A percentile compares a stretch with the other conserved stretches of the same genome.
Evolutionary conservation across 2,329 filamentous ascomycete genomes (phyloP).

Genomic region (Xylariaceae sp.): DNA sequence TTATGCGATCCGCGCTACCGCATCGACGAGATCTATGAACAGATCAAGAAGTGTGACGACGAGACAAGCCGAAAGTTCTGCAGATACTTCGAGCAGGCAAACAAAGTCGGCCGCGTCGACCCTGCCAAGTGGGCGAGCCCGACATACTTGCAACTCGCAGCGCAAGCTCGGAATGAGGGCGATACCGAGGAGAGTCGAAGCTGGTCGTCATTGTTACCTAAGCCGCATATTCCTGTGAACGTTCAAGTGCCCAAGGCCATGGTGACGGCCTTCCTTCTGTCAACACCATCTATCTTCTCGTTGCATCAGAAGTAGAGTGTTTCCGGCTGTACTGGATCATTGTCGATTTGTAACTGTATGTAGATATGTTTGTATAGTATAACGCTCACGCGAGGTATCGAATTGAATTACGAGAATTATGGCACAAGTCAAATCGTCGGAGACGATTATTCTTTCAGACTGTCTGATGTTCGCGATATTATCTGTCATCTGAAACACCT

Average conservation of each 20-base stretch:
- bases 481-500: too few relatives aligned
- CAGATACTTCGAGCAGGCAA: slow-evolving; percentile 3
- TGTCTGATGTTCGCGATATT: too few relatives aligned
- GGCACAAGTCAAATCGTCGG: too few relatives aligned
- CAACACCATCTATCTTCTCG: not conserved
- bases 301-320: not conserved
- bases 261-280: not conserved
- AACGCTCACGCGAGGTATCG: too few relatives aligned
- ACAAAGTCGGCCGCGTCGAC: not conserved
- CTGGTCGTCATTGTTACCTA: not conserved
- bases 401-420: too few relatives aligned
- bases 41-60: not conserved
- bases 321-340: not conserved
- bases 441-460: too few relatives aligned
- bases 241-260: not conserved
- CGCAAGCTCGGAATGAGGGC: not conserved
- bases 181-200: not conserved
- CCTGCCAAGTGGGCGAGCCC: not conserved
- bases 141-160: not conserved
- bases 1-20: slow-evolving; percentile 19
- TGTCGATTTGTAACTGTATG: too few relatives aligned
- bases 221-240: not conserved
- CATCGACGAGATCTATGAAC: slow-evolving; percentile 15
- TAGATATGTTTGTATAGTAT: too few relatives aligned
- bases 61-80: slow-evolving; percentile 2